A percentile compares a stretch with the other conserved stretches of the same genome.
These are phyloP conservation scores for Nidularia sp. DNA, from an alignment of 768 basidiomycete species.

Conservation along the genomic window DNA sequence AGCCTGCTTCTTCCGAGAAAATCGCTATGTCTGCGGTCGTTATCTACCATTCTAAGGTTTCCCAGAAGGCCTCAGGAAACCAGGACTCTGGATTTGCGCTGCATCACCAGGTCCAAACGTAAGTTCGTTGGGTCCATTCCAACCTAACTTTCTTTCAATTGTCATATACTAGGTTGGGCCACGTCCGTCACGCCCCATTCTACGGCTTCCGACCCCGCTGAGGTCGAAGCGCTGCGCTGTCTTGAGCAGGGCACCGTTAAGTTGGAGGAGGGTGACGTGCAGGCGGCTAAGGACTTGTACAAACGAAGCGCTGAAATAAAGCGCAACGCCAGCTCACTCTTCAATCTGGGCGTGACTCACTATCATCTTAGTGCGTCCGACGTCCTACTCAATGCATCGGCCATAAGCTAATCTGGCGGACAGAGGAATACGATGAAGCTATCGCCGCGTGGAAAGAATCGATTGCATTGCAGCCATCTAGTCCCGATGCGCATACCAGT, in stretches of 20 bases:
- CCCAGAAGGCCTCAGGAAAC: slow-evolving; percentile 10
- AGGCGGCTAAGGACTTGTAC: slow-evolving; percentile 74
- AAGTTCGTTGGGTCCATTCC: slow-evolving; percentile 11
- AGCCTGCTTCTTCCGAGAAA: slow-evolving; percentile 2
- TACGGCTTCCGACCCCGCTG: slow-evolving; percentile 79
- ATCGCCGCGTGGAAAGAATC: slow-evolving; percentile 86
- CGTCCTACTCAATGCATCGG: neutral
- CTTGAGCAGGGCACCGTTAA: slow-evolving; percentile 82
- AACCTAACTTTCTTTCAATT: slow-evolving; percentile 1
- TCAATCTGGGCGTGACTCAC: slow-evolving; percentile 86
- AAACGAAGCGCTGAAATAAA: slow-evolving; percentile 77
- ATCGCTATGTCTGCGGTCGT: slow-evolving; percentile 9
- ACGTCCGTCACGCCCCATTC: slow-evolving; percentile 79
- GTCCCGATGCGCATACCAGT: slow-evolving; percentile 88
- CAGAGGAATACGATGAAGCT: slow-evolving; percentile 87
- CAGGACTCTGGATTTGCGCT: slow-evolving; percentile 9
- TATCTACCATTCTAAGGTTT: slow-evolving; percentile 6
- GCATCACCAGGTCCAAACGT: slow-evolving; percentile 18
- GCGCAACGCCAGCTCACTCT: slow-evolving; percentile 74
- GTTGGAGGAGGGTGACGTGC: slow-evolving; percentile 82
- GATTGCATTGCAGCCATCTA: slow-evolving; percentile 75
- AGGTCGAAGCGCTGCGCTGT: slow-evolving; percentile 71
- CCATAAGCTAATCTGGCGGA: slow-evolving; percentile 5
- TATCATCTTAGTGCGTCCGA: slow-evolving; percentile 75
- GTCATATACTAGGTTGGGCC: slow-evolving; percentile 57